A percentile compares a stretch with the other conserved stretches of the same genome.
Evolutionary conservation across 2,329 filamentous ascomycete species (phyloP).

Genomic region (Colletotrichum abscissum): DNA sequence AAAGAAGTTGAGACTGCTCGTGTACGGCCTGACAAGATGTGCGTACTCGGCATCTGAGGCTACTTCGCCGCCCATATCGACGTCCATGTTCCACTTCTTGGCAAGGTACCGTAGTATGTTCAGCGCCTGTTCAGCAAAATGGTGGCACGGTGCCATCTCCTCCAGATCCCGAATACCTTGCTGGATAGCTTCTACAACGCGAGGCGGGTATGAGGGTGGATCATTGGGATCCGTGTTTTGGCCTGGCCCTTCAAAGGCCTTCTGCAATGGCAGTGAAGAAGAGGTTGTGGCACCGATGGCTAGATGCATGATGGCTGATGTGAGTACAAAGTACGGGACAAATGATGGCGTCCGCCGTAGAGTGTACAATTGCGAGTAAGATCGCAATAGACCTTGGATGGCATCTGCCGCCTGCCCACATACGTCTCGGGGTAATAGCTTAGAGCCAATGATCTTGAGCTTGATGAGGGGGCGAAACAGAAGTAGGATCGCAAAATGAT

Average conservation of each 20-base stretch:
- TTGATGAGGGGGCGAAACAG: constrained; percentile 80
- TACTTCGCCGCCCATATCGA: constrained; percentile 51
- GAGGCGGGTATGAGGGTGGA: constrained; percentile 50
- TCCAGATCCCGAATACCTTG: constrained; percentile 68
- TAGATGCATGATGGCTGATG: constrained; percentile 70
- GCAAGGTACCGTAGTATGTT: constrained; percentile 69
- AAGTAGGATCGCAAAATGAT: constrained; percentile 77
- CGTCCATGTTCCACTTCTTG: constrained; percentile 68
- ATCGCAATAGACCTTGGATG: constrained; percentile 65
- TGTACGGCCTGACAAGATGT: constrained; percentile 57
- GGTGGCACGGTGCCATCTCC: constrained; percentile 71
- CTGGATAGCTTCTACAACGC: constrained; percentile 57
- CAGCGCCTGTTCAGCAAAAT: constrained; percentile 70
- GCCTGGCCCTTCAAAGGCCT: background rate
- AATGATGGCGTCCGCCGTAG: constrained; percentile 69
- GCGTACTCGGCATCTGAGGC: constrained; percentile 50
- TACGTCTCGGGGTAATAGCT: constrained; percentile 72
- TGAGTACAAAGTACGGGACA: constrained; percentile 71
- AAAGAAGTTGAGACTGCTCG: constrained; percentile 68
- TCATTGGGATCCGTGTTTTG: constrained; percentile 35
- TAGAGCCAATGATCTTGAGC: constrained; percentile 70
- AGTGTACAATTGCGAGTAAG: constrained; percentile 69
- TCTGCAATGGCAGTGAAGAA: constrained; percentile 35
- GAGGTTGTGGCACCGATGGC: constrained; percentile 58
- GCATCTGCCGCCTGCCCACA: constrained; percentile 72